Evolutionary conservation across 2,329 filamentous ascomycete genomes (phyloP).

Genomic region (Colletotrichum australisinense): DNA sequence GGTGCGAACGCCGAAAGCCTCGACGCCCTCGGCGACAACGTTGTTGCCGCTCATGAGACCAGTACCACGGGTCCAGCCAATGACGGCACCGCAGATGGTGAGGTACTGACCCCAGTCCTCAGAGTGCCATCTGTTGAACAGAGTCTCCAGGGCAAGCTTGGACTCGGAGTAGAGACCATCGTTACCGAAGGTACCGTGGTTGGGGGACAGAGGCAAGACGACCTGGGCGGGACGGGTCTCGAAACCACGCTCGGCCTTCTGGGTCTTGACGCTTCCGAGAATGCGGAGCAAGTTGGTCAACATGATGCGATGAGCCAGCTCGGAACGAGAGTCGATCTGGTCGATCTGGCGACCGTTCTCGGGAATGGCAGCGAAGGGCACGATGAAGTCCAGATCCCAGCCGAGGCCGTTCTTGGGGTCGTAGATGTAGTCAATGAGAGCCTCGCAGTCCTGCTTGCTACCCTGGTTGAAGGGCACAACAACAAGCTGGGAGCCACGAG

Average conservation of each 20-base stretch:
- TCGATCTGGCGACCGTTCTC: constrained; percentile 98
- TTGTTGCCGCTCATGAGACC: constrained; percentile 99
- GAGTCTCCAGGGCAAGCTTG: constrained; percentile 94
- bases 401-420: constrained; percentile 95
- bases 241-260: constrained; percentile 89
- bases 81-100: constrained; percentile 97
- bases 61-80: constrained; percentile 98
- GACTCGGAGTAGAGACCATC: constrained; percentile 99
- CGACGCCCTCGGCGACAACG: constrained; percentile 95
- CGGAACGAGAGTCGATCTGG: constrained; percentile 94
- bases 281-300: constrained; percentile 95
- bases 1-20: constrained; percentile 95
- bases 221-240: constrained; percentile 97
- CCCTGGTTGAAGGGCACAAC: constrained; percentile 99
- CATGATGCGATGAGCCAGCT: constrained; percentile 99
- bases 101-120: constrained; percentile 98
- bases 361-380: constrained; percentile 97
- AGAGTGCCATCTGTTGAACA: constrained; percentile 98
- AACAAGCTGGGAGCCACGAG: constrained; percentile 93
- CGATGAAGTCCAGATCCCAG: constrained; percentile 96
- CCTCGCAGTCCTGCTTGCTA: constrained; percentile 97
- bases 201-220: constrained; percentile 93
- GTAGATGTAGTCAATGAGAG: constrained; percentile 95
- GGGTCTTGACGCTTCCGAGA: constrained; percentile 87
- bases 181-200: constrained; percentile 98